A percentile compares a stretch with the other conserved stretches of the same genome.
Evolutionary conservation across 1,139 yeast species (phyloP).

Genomic region (Keqinozyma sinolaborantium): DNA sequence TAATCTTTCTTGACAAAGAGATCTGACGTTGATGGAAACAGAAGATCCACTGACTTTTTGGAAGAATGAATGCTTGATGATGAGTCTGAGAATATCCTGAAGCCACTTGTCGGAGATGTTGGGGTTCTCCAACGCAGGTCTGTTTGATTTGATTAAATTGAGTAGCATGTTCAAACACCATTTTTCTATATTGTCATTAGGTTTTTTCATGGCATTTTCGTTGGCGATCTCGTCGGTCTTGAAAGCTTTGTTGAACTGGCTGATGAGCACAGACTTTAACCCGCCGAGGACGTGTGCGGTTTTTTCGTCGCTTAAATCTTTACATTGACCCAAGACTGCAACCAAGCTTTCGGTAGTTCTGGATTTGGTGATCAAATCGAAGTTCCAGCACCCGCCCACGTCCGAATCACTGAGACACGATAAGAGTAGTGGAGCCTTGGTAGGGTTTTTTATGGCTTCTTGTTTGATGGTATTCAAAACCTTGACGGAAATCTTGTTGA

Average conservation of each 20-base stretch:
- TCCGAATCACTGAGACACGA: conserved; percentile 45
- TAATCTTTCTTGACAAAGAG: conserved; percentile 55
- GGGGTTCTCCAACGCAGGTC: conserved; percentile 15
- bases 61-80: conserved; percentile 60
- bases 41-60: conserved; percentile 13
- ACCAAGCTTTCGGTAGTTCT: conserved; percentile 59
- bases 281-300: conserved; percentile 12
- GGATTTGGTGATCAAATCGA: conserved; percentile 76
- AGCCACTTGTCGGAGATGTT: conserved; percentile 18
- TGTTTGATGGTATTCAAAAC: conserved; percentile 43
- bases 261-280: conserved; percentile 21
- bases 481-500: conserved; percentile 63
- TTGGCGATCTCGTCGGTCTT: conserved; percentile 17
- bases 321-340: conserved; percentile 24
- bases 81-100: conserved; percentile 45
- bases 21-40: conserved; percentile 30
- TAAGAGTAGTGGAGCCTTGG: conserved; percentile 47
- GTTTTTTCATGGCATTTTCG: conserved; percentile 12
- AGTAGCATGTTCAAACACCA: conserved; percentile 71
- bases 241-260: conserved; percentile 19
- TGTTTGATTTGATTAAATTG: conserved; percentile 52
- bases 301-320: conserved; percentile 12
- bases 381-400: conserved; percentile 62
- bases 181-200: conserved; percentile 46
- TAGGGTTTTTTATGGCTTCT: conserved; percentile 30